These are phyloP conservation scores for Spizellomyces punctatus DNA, from an alignment of 192 early-diverging fungal genomes.

Conservation along the genomic window DNA sequence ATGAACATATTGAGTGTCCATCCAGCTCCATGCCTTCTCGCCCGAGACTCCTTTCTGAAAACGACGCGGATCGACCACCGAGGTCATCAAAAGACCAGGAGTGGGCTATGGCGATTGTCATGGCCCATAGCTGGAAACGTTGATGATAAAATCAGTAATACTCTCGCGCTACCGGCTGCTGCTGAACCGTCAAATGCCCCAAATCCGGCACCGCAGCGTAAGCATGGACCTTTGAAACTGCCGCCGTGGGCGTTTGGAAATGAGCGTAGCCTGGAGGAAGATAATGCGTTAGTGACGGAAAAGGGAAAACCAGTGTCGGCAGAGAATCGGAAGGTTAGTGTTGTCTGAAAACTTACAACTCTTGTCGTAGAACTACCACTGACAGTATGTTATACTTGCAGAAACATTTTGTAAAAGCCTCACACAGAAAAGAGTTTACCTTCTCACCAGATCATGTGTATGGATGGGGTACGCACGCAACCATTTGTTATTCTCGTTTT, in stretches of 20 bases:
- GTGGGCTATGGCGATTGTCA: no score
- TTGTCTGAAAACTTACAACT: not conserved
- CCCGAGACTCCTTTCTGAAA: conserved; percentile 12
- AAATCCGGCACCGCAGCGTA: no score
- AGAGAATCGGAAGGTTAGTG: conserved; percentile 7
- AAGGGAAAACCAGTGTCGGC: not conserved
- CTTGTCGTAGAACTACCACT: not conserved
- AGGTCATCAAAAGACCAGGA: no score
- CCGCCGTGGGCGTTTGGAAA: conserved; percentile 44
- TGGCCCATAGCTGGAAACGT: no score
- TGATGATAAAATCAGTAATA: no score
- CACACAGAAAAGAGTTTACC: conserved; percentile 16
- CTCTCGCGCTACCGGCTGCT: no score
- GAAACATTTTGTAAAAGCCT: conserved; percentile 2
- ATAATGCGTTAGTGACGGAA: not conserved
- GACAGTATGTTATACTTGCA: not conserved
- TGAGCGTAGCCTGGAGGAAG: not conserved
- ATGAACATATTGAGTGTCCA: conserved; percentile 57
- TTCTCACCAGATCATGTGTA: conserved; percentile 40
- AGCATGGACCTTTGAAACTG: not conserved
- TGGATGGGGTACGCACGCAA: conserved; percentile 2
- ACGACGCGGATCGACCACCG: not conserved
- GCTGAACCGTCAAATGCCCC: no score
- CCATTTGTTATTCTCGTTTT: not conserved
- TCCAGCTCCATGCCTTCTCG: not conserved